Conservation (phyloP, 2,329 filamentous ascomycete genomes). For the Trichophyton schoenleinii region DNA sequence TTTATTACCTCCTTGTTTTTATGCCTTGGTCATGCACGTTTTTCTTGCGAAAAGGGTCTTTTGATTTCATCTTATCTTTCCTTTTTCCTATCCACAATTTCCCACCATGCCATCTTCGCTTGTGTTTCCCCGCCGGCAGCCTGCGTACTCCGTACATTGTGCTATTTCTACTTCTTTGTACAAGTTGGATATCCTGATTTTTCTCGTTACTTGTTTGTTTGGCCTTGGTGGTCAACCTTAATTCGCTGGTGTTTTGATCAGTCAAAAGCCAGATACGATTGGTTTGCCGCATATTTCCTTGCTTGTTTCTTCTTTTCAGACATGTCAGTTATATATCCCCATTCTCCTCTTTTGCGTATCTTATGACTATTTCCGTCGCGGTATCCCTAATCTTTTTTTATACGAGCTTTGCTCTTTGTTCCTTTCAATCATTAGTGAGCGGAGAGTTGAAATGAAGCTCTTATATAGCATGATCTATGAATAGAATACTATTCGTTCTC, state of each 20-base stretch:
- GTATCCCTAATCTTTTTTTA: background rate
- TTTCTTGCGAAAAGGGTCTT: background rate
- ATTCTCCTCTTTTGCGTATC: background rate
- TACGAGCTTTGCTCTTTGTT: background rate
- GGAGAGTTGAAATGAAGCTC: background rate
- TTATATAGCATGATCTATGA: background rate
- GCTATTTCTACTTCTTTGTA: background rate
- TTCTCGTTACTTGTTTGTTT: background rate
- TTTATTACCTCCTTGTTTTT: background rate
- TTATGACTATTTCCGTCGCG: background rate
- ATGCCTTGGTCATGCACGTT: background rate
- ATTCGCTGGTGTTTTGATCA: background rate
- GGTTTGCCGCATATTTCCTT: background rate
- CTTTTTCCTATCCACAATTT: background rate
- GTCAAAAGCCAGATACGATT: conserved; percentile 1
- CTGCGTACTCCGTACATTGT: background rate
- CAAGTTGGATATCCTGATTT: background rate
- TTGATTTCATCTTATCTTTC: background rate
- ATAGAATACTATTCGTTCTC: background rate
- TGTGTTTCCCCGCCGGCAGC: background rate
- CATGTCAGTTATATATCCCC: conserved; percentile 2
- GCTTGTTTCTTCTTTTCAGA: background rate
- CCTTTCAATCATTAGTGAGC: background rate
- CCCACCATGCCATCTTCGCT: background rate
- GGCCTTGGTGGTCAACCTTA: background rate